Base-by-base conservation (phyloP, 2,329 filamentous ascomycete species). In the Boeremia lycopersici region DNA sequence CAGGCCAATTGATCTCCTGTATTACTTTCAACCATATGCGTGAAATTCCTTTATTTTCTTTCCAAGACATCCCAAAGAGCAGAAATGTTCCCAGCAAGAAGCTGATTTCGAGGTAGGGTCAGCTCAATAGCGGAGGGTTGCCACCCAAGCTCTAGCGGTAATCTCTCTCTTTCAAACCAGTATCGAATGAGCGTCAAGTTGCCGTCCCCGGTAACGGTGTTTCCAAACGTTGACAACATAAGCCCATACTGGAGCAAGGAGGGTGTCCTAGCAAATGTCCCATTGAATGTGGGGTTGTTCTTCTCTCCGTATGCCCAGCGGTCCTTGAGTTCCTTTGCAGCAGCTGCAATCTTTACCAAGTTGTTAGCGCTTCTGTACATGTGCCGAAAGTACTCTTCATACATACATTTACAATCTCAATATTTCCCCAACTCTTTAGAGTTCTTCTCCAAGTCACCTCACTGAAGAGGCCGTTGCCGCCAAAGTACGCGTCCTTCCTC, bases 131-230 rank as follows among this genome's bases (percentile, higher is more conserved):
- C 17, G 23, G 41, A 31, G 8, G 28, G 41, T 33, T 44, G 41
- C 41, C 41, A 44, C 15, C 41, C 41, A 44, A 44, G 41, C 41
- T 44, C 41, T 33, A 44, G 41, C 19, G 41, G 41, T 33, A 44
- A 17, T 44, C 41, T 44, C 29, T 44, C 41, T n/a, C 33, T 44
- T 33, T 44, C 41, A 17, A 44, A 4, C 41, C 41, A 44, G 30
- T 44, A 44, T 23, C 41, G 41, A 44, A 44, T 44, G 8, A 44
- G 29, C 28, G 41, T 44, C 17, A 44, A 44, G 28, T 44, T 44
- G 41, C 41, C 41, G 33, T 44, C 41, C 28, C 26, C 41, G 31
- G 41, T 44, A 19, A 44, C 29, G n/a, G 41, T 44, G 12, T 44
- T 44, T n/a, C 41, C 41, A 44, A 44, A 44, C 11, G 28, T 44